Base-by-base conservation (phyloP, 352 stramenopile genomes). In the Phytophthora sp. region DNA sequence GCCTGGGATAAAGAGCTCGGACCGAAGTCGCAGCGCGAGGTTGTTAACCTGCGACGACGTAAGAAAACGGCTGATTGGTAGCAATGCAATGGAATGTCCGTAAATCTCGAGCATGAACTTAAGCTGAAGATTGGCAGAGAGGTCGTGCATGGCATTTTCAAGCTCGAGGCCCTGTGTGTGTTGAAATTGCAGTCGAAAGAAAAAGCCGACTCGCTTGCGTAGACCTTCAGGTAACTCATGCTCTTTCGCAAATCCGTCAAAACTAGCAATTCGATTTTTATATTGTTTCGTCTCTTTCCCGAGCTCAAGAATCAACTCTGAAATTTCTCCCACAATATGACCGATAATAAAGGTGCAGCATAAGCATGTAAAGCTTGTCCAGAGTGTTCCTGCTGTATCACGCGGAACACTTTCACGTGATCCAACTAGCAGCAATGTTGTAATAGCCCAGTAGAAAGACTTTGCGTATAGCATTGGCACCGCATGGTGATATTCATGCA, bases 31-130 rank as follows among this genome's bases (percentile, higher is more conserved):
- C 12, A 93, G 37, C 1, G 86, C 79, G 5, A 94, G 62, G 42
- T 87, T 90, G 41, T 89, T 89, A 7, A 90, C 57, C 23, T 92
- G 84, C 2, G 80, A 62, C 7, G 75, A 62, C 0, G 80, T 77
- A 4, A 92, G 54, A 39, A 87, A 87, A 5, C 69, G 79, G 21
- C 75, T 84, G 37, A 94, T 89, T 0, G 86, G 75, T 0, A 93
- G 49, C 24, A 53, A 35, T 1, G 64, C 15, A 13, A 93, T 85
- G 0, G 77, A 44, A 2, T 67, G 49, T 5, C 86, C 84, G 39
- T 92, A 92, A 9, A 92, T 80, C 34, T 92, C 84, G 18, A 88
- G 71, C 77, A 87, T 87, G 20, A 94, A 64, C 49, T 91, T 87
- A 15, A 93, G 71, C 17, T 75, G 77, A 13, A 94, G 65, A 26